Percentiles rank a stretch among this genome's conserved stretches.
phyloP scores from a whole-genome alignment of 1,284 basidiomycete species.

The Sporisorium iseilematis-ciliati region DNA sequence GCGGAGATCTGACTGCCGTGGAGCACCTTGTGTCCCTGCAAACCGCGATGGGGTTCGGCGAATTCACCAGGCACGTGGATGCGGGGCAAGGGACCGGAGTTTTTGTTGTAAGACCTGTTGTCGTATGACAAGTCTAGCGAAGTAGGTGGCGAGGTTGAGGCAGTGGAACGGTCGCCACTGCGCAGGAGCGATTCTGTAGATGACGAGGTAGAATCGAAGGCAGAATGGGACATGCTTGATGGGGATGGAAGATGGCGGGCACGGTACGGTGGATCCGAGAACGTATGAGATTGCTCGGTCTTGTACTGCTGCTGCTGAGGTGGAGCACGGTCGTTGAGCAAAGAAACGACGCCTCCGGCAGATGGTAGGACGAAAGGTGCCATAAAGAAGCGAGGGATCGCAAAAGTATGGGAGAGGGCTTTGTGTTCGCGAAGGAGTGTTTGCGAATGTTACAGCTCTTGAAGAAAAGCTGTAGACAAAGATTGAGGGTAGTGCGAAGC shows the following conservation, averaged over 20 bases:
- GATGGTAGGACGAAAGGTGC: constrained; percentile 50
- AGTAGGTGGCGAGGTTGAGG: constrained; percentile 49
- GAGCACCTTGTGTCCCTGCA: constrained; percentile 51
- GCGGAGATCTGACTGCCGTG: constrained; percentile 42
- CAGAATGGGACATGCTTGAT: constrained; percentile 39
- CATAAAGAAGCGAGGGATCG: constrained; percentile 45
- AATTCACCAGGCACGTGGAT: constrained; percentile 41
- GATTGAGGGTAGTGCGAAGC: constrained; percentile 4
- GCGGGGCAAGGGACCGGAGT: constrained; percentile 34
- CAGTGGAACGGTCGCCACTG: constrained; percentile 53
- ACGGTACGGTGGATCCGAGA: constrained; percentile 31
- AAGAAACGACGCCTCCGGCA: constrained; percentile 56
- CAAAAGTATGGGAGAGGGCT: neutral
- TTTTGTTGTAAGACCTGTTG: constrained; percentile 20
- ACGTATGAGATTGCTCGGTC: constrained; percentile 26
- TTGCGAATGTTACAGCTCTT: constrained; percentile 21
- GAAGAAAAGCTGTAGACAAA: constrained; percentile 12
- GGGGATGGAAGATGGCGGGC: constrained; percentile 21
- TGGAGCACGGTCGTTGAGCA: constrained; percentile 56
- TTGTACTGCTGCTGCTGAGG: constrained; percentile 25
- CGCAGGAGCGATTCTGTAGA: constrained; percentile 50
- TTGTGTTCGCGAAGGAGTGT: neutral
- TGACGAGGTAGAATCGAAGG: constrained; percentile 43
- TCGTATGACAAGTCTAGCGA: constrained; percentile 46
- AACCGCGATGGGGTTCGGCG: constrained; percentile 22